These are phyloP conservation scores for Fusarium chuoi DNA, from an alignment of 2,329 filamentous ascomycete species.

Conservation along the genomic window DNA sequence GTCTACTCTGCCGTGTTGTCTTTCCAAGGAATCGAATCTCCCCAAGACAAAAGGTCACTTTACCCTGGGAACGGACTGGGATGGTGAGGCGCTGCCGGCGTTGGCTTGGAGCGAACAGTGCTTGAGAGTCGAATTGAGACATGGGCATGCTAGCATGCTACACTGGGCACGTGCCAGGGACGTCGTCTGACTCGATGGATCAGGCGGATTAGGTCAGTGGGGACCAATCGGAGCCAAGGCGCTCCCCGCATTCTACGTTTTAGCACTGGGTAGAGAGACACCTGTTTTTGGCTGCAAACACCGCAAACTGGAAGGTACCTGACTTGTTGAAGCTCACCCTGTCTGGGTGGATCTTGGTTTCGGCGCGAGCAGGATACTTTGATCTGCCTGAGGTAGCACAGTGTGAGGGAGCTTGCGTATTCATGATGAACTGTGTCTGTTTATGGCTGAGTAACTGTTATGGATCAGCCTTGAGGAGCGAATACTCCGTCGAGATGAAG, in stretches of 20 bases:
- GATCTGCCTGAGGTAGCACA: slow-evolving; percentile 11
- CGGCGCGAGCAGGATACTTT: slow-evolving; percentile 29
- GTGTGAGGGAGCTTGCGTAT: slow-evolving; percentile 15
- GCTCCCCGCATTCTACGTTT: slow-evolving; percentile 43
- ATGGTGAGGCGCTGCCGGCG: slow-evolving; percentile 30
- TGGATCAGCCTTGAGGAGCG: slow-evolving; percentile 8
- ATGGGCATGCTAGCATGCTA: slow-evolving; percentile 35
- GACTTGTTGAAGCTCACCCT: slow-evolving; percentile 35
- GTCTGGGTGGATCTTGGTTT: slow-evolving; percentile 12
- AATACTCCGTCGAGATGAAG: not conserved
- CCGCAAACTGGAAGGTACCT: slow-evolving; percentile 36
- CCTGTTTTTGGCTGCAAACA: slow-evolving; percentile 22
- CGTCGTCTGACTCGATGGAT: slow-evolving; percentile 47
- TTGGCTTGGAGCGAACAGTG: slow-evolving; percentile 27
- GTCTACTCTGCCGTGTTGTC: slow-evolving; percentile 19
- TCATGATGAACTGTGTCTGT: slow-evolving; percentile 34
- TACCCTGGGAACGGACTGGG: slow-evolving; percentile 32
- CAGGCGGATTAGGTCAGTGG: slow-evolving; percentile 43
- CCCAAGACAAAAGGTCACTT: slow-evolving; percentile 22
- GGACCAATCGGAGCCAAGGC: slow-evolving; percentile 42
- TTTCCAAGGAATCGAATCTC: slow-evolving; percentile 29
- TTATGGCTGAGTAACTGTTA: slow-evolving; percentile 18
- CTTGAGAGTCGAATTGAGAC: slow-evolving; percentile 39
- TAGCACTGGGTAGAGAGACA: slow-evolving; percentile 34
- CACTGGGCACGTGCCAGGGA: slow-evolving; percentile 44